phyloP scores from a whole-genome alignment of 495 filamentous ascomycete genomes.

The Penicillium diatomitis region DNA sequence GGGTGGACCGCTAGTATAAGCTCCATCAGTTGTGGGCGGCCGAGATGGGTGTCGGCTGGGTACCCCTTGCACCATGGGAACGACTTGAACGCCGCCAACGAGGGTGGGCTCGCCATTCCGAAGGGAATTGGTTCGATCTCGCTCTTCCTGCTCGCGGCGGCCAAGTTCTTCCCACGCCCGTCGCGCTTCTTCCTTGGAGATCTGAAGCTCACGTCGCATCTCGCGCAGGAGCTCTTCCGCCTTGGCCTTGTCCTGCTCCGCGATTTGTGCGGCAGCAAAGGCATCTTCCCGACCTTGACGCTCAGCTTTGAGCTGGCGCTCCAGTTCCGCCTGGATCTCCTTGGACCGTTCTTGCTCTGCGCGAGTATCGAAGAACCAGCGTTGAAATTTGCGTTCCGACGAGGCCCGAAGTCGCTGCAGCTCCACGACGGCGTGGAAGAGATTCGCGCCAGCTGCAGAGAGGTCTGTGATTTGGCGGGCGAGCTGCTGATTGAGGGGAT shows the following conservation, averaged over 20 bases:
- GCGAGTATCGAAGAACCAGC: conserved; percentile 96
- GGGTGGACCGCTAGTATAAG: conserved; percentile 25
- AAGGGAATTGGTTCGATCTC: conserved; percentile 79
- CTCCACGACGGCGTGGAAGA: conserved; percentile 97
- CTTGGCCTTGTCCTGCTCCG: conserved; percentile 56
- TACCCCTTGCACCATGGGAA: conserved; percentile 79
- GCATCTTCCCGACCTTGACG: conserved; percentile 58
- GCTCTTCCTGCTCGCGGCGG: conserved; percentile 85
- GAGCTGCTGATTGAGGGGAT: conserved; percentile 79
- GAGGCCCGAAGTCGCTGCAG: conserved; percentile 91
- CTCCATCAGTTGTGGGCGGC: conserved; percentile 39
- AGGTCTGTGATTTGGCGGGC: conserved; percentile 91
- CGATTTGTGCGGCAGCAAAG: conserved; percentile 49
- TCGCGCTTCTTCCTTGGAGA: conserved; percentile 92
- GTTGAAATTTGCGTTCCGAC: conserved; percentile 94
- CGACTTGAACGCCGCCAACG: conserved; percentile 92
- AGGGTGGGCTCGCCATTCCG: conserved; percentile 81
- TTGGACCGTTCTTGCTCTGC: conserved; percentile 76
- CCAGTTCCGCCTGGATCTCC: conserved; percentile 75
- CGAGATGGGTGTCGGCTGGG: conserved; percentile 55
- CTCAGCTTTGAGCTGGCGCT: conserved; percentile 64
- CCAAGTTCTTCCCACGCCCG: conserved; percentile 97
- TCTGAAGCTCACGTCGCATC: conserved; percentile 82
- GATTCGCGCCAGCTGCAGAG: conserved; percentile 89
- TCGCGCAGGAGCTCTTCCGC: conserved; percentile 70